Evolutionary conservation across 2,329 filamentous ascomycete genomes (phyloP), one percentile per base, ranked within the genome.

Genomic region (Colletotrichum tamarilloi): DNA sequence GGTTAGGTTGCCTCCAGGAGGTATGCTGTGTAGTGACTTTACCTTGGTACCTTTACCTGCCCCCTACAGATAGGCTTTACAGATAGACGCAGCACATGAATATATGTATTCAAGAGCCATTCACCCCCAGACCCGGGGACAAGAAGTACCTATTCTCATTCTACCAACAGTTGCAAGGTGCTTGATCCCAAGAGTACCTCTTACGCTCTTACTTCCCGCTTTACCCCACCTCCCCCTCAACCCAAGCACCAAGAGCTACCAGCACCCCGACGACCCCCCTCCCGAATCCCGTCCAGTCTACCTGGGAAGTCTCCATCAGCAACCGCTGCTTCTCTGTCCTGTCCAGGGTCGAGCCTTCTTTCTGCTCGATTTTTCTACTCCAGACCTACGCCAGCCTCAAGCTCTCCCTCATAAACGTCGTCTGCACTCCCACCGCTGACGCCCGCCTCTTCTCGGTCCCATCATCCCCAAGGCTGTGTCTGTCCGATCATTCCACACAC

Each of bases 151-250:
- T 35, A 12, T 35, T 35, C 35, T 16, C 35, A 42, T 42, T 16
- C 35, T 42, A 42, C 35, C 12, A 14, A 16, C 12, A 12, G 4
- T 7, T 14, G 16, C 38, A 42, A 42, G 42, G 42, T 49, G 42
- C 42, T 49, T 49, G 19, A 9, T 11, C 8, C 42, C 42, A 49
- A 26, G 28, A 35, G 35, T 57, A 26, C n/a, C 56, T 72, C 53
- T 64, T 32, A 26, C 16, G 22, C 26, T 42, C 57, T 28, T 60
- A 57, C 28, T 46, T 66, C 62, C 67, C 56, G 58, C 62, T 64
- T 38, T 73, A 73, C 71, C 71, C 71, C 71, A 73, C 71, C 62
- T 73, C 71, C 71, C 71, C 71, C 67, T 71, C 71, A 73, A 46
- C 67, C 55, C 60, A 70, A 65, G 62, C 32, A 38, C 52, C 52